A percentile compares a stretch with the other conserved stretches of the same genome.
Conservation (phyloP, 768 basidiomycete genomes). For the Lactarius sp. region DNA sequence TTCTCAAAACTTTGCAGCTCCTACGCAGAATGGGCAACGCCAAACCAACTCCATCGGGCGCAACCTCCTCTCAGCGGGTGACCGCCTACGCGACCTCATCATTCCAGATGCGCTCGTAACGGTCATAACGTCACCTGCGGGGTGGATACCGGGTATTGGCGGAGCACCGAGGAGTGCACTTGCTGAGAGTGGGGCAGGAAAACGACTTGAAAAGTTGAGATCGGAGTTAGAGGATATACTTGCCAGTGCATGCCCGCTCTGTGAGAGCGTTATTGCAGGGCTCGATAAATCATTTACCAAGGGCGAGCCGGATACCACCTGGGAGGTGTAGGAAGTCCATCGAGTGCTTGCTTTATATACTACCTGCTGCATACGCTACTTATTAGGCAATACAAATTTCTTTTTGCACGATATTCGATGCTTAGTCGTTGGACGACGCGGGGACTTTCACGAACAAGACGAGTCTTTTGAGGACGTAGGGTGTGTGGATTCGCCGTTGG, state of each 20-base stretch:
- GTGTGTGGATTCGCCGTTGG: not conserved
- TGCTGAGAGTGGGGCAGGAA: slow-evolving; percentile 49
- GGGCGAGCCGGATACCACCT: slow-evolving; percentile 74
- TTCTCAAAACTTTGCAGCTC: slow-evolving; percentile 63
- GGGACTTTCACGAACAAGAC: not conserved
- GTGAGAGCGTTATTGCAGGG: slow-evolving; percentile 82
- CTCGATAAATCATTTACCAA: slow-evolving; percentile 84
- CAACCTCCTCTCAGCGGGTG: slow-evolving; percentile 83
- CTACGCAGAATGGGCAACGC: slow-evolving; percentile 58
- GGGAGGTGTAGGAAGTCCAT: slow-evolving; percentile 50
- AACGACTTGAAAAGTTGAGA: slow-evolving; percentile 66
- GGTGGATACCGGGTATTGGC: slow-evolving; percentile 67
- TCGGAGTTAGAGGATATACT: slow-evolving; percentile 86
- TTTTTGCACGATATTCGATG: not conserved
- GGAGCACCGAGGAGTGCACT: slow-evolving; percentile 42
- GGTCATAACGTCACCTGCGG: slow-evolving; percentile 65
- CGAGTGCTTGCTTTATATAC: slow-evolving; percentile 11
- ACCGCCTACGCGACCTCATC: slow-evolving; percentile 86
- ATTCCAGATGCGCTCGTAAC: slow-evolving; percentile 89
- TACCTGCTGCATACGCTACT: slow-evolving; percentile 3
- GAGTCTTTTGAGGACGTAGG: not conserved
- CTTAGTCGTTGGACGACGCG: not conserved
- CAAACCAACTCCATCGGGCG: slow-evolving; percentile 67
- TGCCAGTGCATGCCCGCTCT: slow-evolving; percentile 86
- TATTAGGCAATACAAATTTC: slow-evolving; percentile 1